Conservation (phyloP, 768 basidiomycete genomes). For the Suillus alpinus region DNA sequence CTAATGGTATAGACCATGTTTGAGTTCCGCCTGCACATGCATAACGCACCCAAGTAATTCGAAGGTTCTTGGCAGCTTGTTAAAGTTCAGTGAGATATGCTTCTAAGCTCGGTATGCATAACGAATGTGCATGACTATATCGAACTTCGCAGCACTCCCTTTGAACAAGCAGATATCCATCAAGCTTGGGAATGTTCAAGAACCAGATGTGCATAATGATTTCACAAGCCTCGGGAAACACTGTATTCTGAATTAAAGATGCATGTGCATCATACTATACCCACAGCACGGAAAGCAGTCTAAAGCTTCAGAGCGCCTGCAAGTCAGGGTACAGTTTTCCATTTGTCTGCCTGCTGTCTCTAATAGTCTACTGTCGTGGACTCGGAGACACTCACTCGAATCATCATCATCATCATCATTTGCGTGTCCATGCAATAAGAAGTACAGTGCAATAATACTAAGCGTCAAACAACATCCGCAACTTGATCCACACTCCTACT, state of each 20-base stretch:
- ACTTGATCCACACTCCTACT: slow-evolving; percentile 3
- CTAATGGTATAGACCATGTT: not conserved
- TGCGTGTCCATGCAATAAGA: not conserved
- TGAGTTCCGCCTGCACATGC: not conserved
- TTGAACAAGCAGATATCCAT: not conserved
- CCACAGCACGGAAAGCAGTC: not conserved
- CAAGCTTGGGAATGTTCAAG: not conserved
- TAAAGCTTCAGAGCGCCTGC: not conserved
- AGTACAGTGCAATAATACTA: not conserved
- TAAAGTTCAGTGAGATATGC: too few species aligned
- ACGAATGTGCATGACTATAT: not conserved
- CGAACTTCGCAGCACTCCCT: not conserved
- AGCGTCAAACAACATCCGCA: slow-evolving; percentile 8
- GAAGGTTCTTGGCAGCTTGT: not conserved
- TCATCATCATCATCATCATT: not conserved
- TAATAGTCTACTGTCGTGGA: not conserved
- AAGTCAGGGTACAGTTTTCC: not conserved
- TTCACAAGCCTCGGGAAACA: not conserved
- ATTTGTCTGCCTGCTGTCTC: not conserved
- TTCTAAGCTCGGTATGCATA: not conserved
- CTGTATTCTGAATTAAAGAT: not conserved
- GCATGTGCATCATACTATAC: not conserved
- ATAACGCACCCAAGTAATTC: slow-evolving; percentile 1
- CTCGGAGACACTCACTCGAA: not conserved
- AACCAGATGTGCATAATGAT: not conserved